Evolutionary conservation across 129 eudicot species (phyloP), one percentile per base, ranked within the genome.

Genomic region (Flaveria trinervia): DNA sequence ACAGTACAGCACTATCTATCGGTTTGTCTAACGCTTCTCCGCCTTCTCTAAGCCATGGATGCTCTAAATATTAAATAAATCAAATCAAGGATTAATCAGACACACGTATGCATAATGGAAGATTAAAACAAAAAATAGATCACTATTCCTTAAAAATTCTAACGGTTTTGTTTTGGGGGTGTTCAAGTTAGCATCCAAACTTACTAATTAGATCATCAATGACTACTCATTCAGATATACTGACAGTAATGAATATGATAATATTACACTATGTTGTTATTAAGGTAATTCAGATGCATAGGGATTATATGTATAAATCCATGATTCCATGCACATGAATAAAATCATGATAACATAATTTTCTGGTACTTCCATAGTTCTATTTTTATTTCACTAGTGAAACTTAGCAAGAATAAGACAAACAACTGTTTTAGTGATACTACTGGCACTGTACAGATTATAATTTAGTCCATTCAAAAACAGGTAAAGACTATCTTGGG

Each of bases 11-110:
- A 82, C 89, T 85, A 66, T 85, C 89, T 16, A 85, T 79, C n/a
- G 89, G 89, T 75, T 85, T 85, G 77, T 85, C 89, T 78, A 81
- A 85, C 22, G 89, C 89, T 30, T 85, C 84, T 75, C 89, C 89
- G 36, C 85, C 89, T 73, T 85, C 89, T 78, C 84, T 82, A 1
- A 85, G 84, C 89, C 89, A 85, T 49, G 89, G 86, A 67, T 85
- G 89, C 49, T 82, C 89, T 85, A 26, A 56, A 56, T 17, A 20
- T 36, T 60, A 7, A 76, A 41, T 1, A 18, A 25, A 17, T 56
- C 57, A 54, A 46, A 48, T 43, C 12, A 64, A 1, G 8, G 0
- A 71, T 79, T 70, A 50, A 50, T 60, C 50, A 30, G 4, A 22
- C 49, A 61, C 14, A 4, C 36, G 54, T 13, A 7, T 14, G 28